Base-by-base conservation (phyloP, 2,329 filamentous ascomycete genomes). In the Mycosphaerella arachidis region DNA sequence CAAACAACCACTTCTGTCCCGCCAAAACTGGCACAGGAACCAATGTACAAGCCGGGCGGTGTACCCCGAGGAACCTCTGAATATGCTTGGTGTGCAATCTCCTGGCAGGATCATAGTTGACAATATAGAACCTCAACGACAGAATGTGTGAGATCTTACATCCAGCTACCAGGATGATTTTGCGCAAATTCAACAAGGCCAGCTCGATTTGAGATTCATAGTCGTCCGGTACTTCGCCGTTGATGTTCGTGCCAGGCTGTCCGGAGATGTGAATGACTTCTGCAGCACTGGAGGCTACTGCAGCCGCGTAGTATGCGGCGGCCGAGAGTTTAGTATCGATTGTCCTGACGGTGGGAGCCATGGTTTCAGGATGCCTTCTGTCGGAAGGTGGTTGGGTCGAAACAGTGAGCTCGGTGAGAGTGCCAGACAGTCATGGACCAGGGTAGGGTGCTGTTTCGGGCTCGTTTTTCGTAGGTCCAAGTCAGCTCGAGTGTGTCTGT, bases 41-140 rank as follows among this genome's bases (percentile, higher is more conserved):
- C 4, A 81, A 66, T 0, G 77, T 79, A 12, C 75, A 75, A 16
- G 75, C 73, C 0, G 78, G 78, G 4, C 76, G 72, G 64, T 79
- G 78, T 2, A 68, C 66, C 1, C 63, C 65, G 3, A 78, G 65
- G 61, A 77, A 79, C 2, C 68, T 68, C 54, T 77, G 70, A 7
- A 80, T 59, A 53, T 71, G 75, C 6, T 70, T 70, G 0, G 71
- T 65, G 61, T 80, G 78, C 27, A 70, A 68, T 4, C 76, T 71
- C 1, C 73, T 66, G 4, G 62, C 57, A 0, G 74, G 67, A 54
- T 78, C 72, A 59, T 80, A 80, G 63, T 77, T 67, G 58, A 81
- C 78, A 46, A 81, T 77, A 57, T 75, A 78, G 18, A 78, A 60
- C 0, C 70, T 78, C 9, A 80, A 64, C 60, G 79, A 79, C 12